Base-by-base conservation (phyloP, 2,329 filamentous ascomycete genomes). In the Bisporella sp. region DNA sequence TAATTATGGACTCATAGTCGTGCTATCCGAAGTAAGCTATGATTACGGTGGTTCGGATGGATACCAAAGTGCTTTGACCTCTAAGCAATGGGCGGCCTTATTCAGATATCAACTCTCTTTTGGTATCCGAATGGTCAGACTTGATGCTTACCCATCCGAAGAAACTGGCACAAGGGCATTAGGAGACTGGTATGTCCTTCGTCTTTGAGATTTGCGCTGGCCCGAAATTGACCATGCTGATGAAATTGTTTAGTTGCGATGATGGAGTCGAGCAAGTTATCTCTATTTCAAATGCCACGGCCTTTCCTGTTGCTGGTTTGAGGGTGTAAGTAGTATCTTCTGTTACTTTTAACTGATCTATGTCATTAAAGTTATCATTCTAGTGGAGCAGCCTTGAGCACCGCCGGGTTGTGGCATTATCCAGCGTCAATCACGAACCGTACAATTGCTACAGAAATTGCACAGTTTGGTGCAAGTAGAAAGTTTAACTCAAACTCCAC, bases 101-200 rank as follows among this genome's bases (percentile, higher is more conserved):
- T 80, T 78, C 58, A 69, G 70, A 39, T 84, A 84, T 59, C 80
- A 84, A 64, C 69, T 69, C 1, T 66, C 68, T 21, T 84, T 79
- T 56, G 75, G 77, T 29, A 74, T 79, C 8, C 71, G 79, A 28
- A 77, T 83, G 76, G 77, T 82, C 29, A 75, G 79, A 48, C 66
- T 80, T 21, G 78, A 82, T 59, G 77, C 77, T 11, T 80, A 73
- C 56, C 80, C 80, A 9, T 72, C 71, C 5, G 64, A 72, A 5
- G 69, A 72, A 9, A 76, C 73, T 55, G 77, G 78, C 58, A 61
- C 54, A 11, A 50, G 43, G 9, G 52, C 56, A 9, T 5, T 58
- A 12, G 59, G 59, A 6, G 71, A 74, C 46, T 79, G 76, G 35
- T 37, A n/a, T 2, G 35, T 8, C 35, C 35, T 9, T n/a, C 35